These are phyloP conservation scores for Krasilnikovozyma curviuscula DNA, from an alignment of 768 basidiomycete species.

Conservation along the genomic window DNA sequence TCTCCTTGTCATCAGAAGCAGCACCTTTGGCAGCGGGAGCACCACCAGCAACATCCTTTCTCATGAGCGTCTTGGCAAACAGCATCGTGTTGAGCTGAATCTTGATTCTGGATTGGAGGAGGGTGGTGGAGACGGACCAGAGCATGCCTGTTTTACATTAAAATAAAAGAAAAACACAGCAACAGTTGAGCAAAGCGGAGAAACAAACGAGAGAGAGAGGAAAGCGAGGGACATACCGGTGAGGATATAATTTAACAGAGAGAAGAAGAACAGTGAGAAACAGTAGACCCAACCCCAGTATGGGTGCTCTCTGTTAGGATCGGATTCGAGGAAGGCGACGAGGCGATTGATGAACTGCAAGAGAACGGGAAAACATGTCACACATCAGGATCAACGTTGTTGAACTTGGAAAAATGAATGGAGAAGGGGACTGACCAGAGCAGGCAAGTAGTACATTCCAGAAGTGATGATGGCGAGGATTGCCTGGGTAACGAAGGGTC, in stretches of 20 bases:
- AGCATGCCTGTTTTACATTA: not conserved
- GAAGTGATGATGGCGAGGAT: constrained; percentile 22
- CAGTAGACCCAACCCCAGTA: constrained; percentile 57
- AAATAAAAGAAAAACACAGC: constrained; percentile 7
- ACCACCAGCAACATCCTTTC: constrained; percentile 54
- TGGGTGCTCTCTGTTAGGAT: constrained; percentile 35
- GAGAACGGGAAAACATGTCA: constrained; percentile 20
- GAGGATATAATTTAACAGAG: constrained; percentile 27
- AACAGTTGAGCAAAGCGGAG: too few relatives aligned
- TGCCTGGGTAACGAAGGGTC: constrained; percentile 12
- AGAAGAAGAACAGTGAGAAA: constrained; percentile 21
- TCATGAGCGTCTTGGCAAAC: constrained; percentile 65
- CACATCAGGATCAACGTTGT: too few relatives aligned
- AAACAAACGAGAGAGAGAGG: too few relatives aligned
- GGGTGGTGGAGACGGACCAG: constrained; percentile 50
- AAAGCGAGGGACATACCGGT: constrained; percentile 18
- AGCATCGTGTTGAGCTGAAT: constrained; percentile 66
- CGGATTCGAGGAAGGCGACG: constrained; percentile 46
- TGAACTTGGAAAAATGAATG: not conserved
- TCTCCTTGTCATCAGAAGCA: constrained; percentile 21
- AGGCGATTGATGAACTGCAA: constrained; percentile 44
- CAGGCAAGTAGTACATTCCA: constrained; percentile 19
- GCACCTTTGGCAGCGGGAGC: constrained; percentile 11
- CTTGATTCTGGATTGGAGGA: constrained; percentile 47
- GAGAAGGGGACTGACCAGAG: not conserved